Conservation (phyloP, 257 asterid genomes). For the Salvia miltiorrhiza region DNA sequence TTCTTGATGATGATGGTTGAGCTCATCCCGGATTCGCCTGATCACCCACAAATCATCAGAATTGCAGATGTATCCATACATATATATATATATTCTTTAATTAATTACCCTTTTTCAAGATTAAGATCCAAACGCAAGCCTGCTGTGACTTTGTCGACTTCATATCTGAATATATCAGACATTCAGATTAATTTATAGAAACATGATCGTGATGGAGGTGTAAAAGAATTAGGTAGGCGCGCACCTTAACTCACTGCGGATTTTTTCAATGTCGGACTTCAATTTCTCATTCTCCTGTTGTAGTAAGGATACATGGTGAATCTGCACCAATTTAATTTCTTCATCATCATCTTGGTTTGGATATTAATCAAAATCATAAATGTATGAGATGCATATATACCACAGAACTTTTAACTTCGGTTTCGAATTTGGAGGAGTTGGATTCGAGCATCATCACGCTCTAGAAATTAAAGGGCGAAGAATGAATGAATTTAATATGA, state of each 20-base stretch:
- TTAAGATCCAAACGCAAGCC: constrained; percentile 95
- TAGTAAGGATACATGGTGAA: constrained; percentile 52
- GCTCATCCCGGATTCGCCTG: constrained; percentile 96
- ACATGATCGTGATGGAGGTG: too few species aligned
- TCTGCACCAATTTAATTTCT: constrained; percentile 44
- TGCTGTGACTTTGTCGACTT: constrained; percentile 88
- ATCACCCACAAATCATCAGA: too few species aligned
- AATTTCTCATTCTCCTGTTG: constrained; percentile 62
- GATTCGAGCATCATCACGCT: constrained; percentile 76
- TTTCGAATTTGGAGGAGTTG: constrained; percentile 68
- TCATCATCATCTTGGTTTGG: too few species aligned
- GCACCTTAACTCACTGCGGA: constrained; percentile 75
- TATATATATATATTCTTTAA: too few species aligned
- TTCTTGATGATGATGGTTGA: constrained; percentile 81
- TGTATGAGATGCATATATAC: constrained; percentile 22
- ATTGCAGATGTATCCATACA: too few species aligned
- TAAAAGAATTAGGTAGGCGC: too few species aligned
- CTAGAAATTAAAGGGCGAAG: constrained; percentile 23
- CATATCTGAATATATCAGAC: constrained; percentile 54
- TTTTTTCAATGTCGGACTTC: constrained; percentile 75
- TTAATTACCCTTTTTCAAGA: constrained; percentile 98
- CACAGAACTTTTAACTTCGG: constrained; percentile 80
- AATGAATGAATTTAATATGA: background rate
- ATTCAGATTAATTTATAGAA: constrained; percentile 2
- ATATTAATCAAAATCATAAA: background rate